Evolutionary conservation across 768 basidiomycete species (phyloP).

Genomic region (Lentinula boryana): DNA sequence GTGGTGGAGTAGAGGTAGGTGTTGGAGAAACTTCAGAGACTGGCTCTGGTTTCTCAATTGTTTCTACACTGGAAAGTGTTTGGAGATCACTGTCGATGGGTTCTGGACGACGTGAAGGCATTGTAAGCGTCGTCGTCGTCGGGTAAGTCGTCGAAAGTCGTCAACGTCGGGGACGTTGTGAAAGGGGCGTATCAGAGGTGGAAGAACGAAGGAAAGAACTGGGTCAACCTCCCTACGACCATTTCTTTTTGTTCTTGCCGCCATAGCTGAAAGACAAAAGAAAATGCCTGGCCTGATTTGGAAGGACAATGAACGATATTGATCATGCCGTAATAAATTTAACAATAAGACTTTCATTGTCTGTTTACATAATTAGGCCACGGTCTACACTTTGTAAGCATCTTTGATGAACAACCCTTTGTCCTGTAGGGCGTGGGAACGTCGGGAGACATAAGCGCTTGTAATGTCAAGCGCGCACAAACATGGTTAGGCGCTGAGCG

Average conservation of each 20-base stretch:
- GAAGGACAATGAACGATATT: background rate
- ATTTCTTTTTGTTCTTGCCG: slow-evolving; percentile 1
- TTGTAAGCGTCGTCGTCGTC: background rate
- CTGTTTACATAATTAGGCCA: background rate
- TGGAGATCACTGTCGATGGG: slow-evolving; percentile 1
- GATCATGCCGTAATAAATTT: background rate
- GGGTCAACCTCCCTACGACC: background rate
- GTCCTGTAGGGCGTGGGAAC: background rate
- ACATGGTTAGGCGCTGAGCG: background rate
- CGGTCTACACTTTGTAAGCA: background rate
- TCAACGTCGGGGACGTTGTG: slow-evolving; percentile 5
- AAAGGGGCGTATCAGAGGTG: background rate
- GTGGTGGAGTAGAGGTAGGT: background rate
- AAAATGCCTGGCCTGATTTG: background rate
- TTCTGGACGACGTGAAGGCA: slow-evolving; percentile 4
- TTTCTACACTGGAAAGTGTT: background rate
- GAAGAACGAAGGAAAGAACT: slow-evolving; percentile 4
- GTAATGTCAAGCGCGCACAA: background rate
- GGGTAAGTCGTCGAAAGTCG: slow-evolving; percentile 1
- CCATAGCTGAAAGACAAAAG: background rate
- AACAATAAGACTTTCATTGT: background rate
- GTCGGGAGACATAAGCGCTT: background rate
- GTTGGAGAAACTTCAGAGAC: background rate
- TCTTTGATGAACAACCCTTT: background rate
- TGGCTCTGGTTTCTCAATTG: slow-evolving; percentile 4